phyloP scores from a whole-genome alignment of 495 filamentous ascomycete species.

The Tuber magnatum region DNA sequence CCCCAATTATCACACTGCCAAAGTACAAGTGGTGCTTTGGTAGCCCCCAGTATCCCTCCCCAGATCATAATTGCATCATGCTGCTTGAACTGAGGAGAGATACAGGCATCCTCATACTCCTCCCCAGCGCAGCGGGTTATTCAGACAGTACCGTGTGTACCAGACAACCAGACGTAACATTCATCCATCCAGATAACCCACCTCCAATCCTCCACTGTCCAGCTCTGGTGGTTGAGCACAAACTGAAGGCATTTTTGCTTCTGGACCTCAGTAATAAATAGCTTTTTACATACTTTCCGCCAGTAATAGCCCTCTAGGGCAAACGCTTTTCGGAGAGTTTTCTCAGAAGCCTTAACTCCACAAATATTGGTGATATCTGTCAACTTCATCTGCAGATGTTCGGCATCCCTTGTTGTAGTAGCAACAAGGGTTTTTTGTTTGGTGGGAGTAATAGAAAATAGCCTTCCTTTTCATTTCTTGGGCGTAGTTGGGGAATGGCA shows the following conservation, averaged over 20 bases:
- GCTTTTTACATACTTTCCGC: neutral
- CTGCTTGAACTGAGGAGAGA: too few relatives aligned
- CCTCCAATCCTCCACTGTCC: conserved; percentile 12
- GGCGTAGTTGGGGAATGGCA: neutral
- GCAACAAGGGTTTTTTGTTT: neutral
- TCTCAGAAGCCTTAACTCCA: conserved; percentile 8
- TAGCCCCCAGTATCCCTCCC: too few relatives aligned
- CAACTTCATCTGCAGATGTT: neutral
- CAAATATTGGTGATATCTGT: conserved; percentile 6
- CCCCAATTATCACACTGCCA: too few relatives aligned
- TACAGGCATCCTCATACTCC: too few relatives aligned
- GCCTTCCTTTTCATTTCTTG: neutral
- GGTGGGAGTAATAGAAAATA: neutral
- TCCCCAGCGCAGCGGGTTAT: too few relatives aligned
- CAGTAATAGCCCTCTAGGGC: conserved; percentile 1
- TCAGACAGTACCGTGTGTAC: too few relatives aligned
- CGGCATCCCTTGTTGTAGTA: conserved; percentile 5
- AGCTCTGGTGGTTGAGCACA: conserved; percentile 5
- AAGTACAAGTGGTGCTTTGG: too few relatives aligned
- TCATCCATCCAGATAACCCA: conserved; percentile 17
- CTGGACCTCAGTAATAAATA: neutral
- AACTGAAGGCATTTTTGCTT: conserved; percentile 7
- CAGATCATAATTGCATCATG: too few relatives aligned
- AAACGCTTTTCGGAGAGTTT: conserved; percentile 6
- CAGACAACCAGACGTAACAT: conserved; percentile 7